Base-by-base conservation (phyloP, 345 rosid species). In the Cardamine occulta region DNA sequence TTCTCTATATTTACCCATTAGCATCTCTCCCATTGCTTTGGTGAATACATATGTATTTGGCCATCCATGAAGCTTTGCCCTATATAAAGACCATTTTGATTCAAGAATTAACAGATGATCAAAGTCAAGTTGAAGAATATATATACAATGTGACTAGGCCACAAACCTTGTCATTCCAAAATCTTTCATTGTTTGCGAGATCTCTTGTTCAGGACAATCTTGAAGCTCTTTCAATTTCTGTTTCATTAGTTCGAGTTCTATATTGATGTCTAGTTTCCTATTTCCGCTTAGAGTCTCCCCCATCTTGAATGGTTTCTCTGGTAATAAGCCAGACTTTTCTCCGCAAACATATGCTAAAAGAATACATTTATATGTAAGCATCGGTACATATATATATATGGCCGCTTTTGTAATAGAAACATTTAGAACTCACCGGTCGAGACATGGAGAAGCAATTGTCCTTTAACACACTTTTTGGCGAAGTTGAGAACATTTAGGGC, bases 1-100 rank as follows among this genome's bases (percentile, higher is more conserved):
- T 66, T 76, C 91, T 82, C 80, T 88, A 60, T 72, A 37, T 31
- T 71, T 56, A n/a, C 79, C 87, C 23, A 89, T 68, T 45, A 91
- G 35, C 93, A 91, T 91, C 80, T 91, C 96, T 55, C 90, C 97
- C 93, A 89, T 84, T 26, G 93, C 88, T 80, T 91, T 91, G 3
- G 97, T 91, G 70, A 89, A 91, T 19, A 85, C 97, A 29, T 88
- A 91, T 0, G 96, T 88, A 78, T 88, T 90, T 74, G 91, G 93
- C 97, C 97, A 91, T 58, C 97, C 97, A 63, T 82, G 85, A 51
- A 66, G 78, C 76, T 82, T 84, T 51, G 96, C 93, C 85, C 95
- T 87, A 66, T 49, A 29, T 51, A 3, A 42, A 59, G 19, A 73
- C 49, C 44, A 51, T 53, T 15, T 35, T 37, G 4, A 11, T 68